A percentile compares a stretch with the other conserved stretches of the same genome.
Evolutionary conservation across 768 basidiomycete species (phyloP).

Genomic region (Auricularia sp.): DNA sequence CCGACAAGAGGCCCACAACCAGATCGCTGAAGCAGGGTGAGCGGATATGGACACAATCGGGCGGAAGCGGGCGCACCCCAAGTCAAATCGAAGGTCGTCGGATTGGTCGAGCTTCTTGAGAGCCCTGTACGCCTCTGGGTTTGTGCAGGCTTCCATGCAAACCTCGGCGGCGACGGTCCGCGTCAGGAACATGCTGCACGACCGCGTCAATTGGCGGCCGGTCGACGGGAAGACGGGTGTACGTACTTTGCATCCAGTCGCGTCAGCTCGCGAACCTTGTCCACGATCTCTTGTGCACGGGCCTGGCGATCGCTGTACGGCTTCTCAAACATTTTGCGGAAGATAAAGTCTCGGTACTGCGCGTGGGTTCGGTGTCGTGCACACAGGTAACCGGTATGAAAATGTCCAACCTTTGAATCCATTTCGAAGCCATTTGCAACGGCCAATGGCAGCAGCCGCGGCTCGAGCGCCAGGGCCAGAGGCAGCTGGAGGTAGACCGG

Average conservation of each 20-base stretch:
- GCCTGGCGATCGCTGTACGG: slow-evolving; percentile 35
- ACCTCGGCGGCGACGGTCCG: slow-evolving; percentile 77
- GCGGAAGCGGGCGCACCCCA: slow-evolving; percentile 30
- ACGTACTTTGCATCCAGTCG: slow-evolving; percentile 55
- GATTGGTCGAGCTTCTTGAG: slow-evolving; percentile 57
- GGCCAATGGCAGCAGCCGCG: slow-evolving; percentile 61
- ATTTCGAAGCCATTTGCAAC: slow-evolving; percentile 65
- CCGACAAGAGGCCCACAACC: slow-evolving; percentile 61
- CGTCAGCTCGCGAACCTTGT: slow-evolving; percentile 63
- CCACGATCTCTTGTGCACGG: slow-evolving; percentile 51
- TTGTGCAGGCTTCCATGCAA: slow-evolving; percentile 69
- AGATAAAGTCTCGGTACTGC: slow-evolving; percentile 78
- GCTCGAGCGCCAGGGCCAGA: slow-evolving; percentile 67
- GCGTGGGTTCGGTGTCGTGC: not conserved
- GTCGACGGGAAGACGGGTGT: not conserved
- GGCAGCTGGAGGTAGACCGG: slow-evolving; percentile 72
- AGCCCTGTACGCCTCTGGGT: slow-evolving; percentile 59
- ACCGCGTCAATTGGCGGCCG: not conserved
- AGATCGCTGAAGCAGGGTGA: slow-evolving; percentile 29
- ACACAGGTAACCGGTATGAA: slow-evolving; percentile 6
- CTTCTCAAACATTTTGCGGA: slow-evolving; percentile 77
- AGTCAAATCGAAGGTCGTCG: slow-evolving; percentile 56
- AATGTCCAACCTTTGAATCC: slow-evolving; percentile 54
- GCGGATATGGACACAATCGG: not conserved
- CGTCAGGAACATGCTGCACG: slow-evolving; percentile 64